phyloP scores from a whole-genome alignment of 352 stramenopile genomes.

The Phytophthora boehmeriae region DNA sequence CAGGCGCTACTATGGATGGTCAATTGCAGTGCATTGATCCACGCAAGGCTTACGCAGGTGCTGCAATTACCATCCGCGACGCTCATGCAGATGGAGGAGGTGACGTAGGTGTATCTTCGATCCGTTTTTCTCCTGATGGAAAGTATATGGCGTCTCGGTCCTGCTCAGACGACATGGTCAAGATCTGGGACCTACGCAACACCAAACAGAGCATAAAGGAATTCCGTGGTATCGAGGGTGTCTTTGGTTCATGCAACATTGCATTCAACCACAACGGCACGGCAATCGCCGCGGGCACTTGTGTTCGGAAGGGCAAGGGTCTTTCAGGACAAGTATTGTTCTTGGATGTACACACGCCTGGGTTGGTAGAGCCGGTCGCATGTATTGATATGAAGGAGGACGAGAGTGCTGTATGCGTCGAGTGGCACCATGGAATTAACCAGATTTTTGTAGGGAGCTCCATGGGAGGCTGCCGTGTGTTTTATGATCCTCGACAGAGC shows the following conservation, averaged over 20 bases:
- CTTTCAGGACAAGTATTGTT: conserved; percentile 68
- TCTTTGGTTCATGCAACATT: conserved; percentile 81
- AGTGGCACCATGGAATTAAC: conserved; percentile 87
- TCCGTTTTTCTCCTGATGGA: conserved; percentile 77
- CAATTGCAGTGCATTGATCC: conserved; percentile 81
- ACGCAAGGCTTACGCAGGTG: conserved; percentile 69
- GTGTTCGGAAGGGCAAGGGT: conserved; percentile 68
- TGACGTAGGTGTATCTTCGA: conserved; percentile 71
- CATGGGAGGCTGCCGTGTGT: conserved; percentile 61
- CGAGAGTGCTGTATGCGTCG: conserved; percentile 83
- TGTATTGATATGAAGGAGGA: conserved; percentile 76
- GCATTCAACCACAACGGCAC: conserved; percentile 82
- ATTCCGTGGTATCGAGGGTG: conserved; percentile 61
- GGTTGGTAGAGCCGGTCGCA: conserved; percentile 52
- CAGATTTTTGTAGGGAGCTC: conserved; percentile 83
- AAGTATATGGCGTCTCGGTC: conserved; percentile 70
- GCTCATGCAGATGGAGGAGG: conserved; percentile 74
- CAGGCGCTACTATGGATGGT: conserved; percentile 77
- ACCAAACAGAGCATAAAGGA: conserved; percentile 62
- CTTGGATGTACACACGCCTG: conserved; percentile 74
- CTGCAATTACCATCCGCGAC: conserved; percentile 63
- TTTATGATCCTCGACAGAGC: conserved; percentile 77
- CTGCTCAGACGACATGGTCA: conserved; percentile 79
- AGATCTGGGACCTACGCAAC: conserved; percentile 85
- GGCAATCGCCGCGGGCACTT: conserved; percentile 69